A percentile compares a stretch with the other conserved stretches of the same genome.
These are phyloP conservation scores for Gigaspora rosea DNA, from an alignment of 192 early-diverging fungal genomes.

Conservation along the genomic window DNA sequence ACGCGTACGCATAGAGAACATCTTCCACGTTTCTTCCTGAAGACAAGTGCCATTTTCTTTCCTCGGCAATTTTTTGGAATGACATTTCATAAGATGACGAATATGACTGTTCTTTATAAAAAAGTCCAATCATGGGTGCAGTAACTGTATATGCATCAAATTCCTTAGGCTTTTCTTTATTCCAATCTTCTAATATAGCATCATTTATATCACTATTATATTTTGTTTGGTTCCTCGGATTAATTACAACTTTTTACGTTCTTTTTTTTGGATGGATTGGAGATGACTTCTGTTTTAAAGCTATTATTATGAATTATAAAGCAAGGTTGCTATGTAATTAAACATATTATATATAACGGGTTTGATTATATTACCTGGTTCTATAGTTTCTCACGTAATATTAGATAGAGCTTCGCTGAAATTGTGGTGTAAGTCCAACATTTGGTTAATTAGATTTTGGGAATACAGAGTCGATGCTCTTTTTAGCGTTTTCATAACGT, in stretches of 20 bases:
- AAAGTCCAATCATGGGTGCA: background rate
- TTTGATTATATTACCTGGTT: background rate
- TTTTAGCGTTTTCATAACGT: constrained; percentile 26
- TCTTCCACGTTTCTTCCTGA: constrained; percentile 19
- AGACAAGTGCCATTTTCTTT: constrained; percentile 15
- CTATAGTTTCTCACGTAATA: background rate
- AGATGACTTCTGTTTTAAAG: background rate
- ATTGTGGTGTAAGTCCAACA: constrained; percentile 13
- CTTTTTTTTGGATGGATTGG: background rate
- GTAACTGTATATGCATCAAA: background rate
- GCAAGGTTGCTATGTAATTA: background rate
- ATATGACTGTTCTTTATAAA: background rate
- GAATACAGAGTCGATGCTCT: constrained; percentile 10
- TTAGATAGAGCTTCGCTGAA: constrained; percentile 1
- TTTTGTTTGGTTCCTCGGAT: background rate
- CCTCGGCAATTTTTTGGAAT: constrained; percentile 11
- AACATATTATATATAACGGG: background rate
- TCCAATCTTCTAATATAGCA: too few species aligned
- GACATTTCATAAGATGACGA: constrained; percentile 7
- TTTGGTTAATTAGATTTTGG: constrained; percentile 11
- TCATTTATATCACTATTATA: background rate
- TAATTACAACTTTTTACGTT: background rate
- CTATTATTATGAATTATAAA: background rate
- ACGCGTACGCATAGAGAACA: constrained; percentile 5
- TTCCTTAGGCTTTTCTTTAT: background rate